phyloP scores from a whole-genome alignment of 345 rosid species.

The Sisymbrium altissimum region DNA sequence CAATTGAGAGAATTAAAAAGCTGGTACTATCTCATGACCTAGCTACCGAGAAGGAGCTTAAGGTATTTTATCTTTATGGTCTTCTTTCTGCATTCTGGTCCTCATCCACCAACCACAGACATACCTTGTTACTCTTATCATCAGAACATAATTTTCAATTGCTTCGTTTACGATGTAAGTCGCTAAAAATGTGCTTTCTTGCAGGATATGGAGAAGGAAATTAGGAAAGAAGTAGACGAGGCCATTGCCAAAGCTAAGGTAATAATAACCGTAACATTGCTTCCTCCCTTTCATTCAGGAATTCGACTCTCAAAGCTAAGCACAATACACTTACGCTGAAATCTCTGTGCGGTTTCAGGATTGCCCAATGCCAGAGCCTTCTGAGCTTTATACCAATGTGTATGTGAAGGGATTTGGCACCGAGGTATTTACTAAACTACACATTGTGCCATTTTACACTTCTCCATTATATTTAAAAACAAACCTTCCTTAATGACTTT shows the following conservation, averaged over 20 bases:
- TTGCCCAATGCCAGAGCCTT: slow-evolving; percentile 88
- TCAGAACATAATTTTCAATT: background rate
- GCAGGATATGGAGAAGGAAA: slow-evolving; percentile 91
- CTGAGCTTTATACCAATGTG: slow-evolving; percentile 81
- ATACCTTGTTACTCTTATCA: too few relatives aligned
- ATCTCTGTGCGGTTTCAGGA: slow-evolving; percentile 52
- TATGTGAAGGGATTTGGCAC: slow-evolving; percentile 69
- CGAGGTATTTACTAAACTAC: slow-evolving; percentile 53
- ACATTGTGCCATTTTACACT: background rate
- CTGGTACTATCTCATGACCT: slow-evolving; percentile 68
- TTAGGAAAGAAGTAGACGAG: slow-evolving; percentile 84
- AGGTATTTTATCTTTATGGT: slow-evolving; percentile 42
- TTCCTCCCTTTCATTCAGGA: background rate
- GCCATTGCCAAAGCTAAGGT: slow-evolving; percentile 99
- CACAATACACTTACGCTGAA: background rate
- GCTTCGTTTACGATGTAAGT: background rate
- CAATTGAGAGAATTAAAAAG: slow-evolving; percentile 85
- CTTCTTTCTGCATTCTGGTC: background rate
- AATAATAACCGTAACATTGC: background rate
- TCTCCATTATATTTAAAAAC: background rate
- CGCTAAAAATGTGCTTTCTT: background rate
- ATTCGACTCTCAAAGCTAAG: background rate
- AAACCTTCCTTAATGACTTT: background rate
- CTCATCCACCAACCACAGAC: background rate
- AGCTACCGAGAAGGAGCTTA: slow-evolving; percentile 92